These are phyloP conservation scores for Corinectria fuckeliana DNA, from an alignment of 2,329 filamentous ascomycete species.

Conservation along the genomic window DNA sequence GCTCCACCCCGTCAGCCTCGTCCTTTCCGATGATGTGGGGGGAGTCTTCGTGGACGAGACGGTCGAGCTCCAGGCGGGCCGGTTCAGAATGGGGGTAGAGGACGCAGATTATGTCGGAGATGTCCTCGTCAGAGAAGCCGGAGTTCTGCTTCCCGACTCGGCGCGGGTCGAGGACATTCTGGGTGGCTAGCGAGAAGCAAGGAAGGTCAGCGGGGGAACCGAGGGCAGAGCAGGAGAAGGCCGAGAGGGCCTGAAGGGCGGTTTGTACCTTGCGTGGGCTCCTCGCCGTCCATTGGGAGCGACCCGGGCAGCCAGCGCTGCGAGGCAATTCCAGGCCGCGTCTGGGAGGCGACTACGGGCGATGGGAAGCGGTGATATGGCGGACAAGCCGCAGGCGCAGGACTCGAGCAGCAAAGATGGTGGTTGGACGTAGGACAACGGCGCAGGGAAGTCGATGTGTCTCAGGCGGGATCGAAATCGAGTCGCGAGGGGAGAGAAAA, in stretches of 20 bases:
- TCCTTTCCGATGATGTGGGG: conserved; percentile 58
- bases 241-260: conserved; percentile 1
- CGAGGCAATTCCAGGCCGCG: conserved; percentile 30
- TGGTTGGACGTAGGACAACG: conserved; percentile 20
- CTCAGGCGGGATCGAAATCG: conserved; percentile 15
- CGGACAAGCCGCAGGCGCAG: conserved; percentile 23
- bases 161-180: conserved; percentile 81
- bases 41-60: conserved; percentile 55
- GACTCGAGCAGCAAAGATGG: conserved; percentile 12
- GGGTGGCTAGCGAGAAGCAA: conserved; percentile 65
- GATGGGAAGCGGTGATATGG: conserved; percentile 5
- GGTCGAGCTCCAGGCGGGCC: conserved; percentile 73
- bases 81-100: conserved; percentile 78
- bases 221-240: neutral
- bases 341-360: conserved; percentile 17
- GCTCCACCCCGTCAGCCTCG: conserved; percentile 56
- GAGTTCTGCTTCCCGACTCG: conserved; percentile 81
- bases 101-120: conserved; percentile 88
- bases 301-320: conserved; percentile 40
- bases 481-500: conserved; percentile 1
- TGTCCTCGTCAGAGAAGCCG: conserved; percentile 80
- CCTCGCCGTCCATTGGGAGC: conserved; percentile 52
- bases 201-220: conserved; percentile 22
- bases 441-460: conserved; percentile 11
- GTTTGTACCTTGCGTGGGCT: conserved; percentile 51